Evolutionary conservation across 441 rosid genomes (phyloP).

Genomic region (Populus tomentosa): DNA sequence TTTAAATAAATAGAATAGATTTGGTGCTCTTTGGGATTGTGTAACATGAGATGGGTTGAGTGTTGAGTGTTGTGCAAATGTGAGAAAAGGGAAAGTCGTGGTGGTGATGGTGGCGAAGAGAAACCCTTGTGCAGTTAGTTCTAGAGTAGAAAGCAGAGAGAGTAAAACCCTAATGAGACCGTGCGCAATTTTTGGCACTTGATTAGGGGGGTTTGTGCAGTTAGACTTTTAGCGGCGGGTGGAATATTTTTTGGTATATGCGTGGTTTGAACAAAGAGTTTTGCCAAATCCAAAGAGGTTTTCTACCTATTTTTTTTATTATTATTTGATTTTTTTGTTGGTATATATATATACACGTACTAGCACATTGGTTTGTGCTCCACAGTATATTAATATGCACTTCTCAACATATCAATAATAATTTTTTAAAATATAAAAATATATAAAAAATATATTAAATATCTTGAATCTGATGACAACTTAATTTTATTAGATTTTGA

Average conservation of each 20-base stretch:
- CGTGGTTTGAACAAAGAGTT: constrained; percentile 13
- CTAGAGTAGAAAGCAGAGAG: not conserved
- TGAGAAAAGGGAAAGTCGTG: not conserved
- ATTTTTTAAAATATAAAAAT: too few species aligned
- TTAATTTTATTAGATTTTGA: fast-evolving
- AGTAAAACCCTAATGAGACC: not conserved
- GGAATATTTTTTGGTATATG: constrained; percentile 1
- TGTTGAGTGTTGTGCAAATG: not conserved
- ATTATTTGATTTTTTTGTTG: too few species aligned
- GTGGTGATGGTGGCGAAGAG: not conserved
- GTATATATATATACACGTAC: too few species aligned
- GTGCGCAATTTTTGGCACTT: not conserved
- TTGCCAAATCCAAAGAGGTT: not conserved
- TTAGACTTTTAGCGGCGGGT: not conserved
- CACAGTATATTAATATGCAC: too few species aligned
- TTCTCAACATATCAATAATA: too few species aligned
- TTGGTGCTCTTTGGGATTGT: not conserved
- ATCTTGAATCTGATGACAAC: fast-evolving
- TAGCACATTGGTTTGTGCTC: too few species aligned
- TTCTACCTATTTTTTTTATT: not conserved
- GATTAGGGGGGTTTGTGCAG: not conserved
- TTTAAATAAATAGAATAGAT: not conserved
- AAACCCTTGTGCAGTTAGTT: not conserved
- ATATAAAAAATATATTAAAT: not conserved
- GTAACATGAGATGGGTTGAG: not conserved